Evolutionary conservation across 176 grass and related monocot species (phyloP).

Genomic region (Eleusine coracana): DNA sequence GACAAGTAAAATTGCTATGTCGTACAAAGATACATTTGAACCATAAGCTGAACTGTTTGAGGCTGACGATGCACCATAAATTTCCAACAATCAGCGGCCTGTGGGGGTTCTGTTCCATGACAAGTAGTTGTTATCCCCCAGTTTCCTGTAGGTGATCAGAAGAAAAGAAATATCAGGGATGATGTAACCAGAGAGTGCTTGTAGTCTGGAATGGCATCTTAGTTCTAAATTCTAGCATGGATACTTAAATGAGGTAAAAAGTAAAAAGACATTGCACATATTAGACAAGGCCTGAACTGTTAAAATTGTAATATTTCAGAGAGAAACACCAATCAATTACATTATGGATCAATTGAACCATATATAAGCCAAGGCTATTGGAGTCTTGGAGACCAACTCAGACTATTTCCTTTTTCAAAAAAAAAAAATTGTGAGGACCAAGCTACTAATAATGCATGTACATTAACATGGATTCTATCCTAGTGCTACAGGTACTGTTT

Average conservation of each 20-base stretch:
- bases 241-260: neutral
- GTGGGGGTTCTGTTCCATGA: conserved; percentile 77
- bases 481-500: neutral
- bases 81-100: conserved; percentile 39
- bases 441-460: neutral
- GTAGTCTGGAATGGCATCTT: neutral
- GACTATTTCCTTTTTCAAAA: neutral
- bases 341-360: neutral
- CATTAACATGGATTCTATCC: too few species aligned
- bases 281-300: neutral
- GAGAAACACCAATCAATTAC: neutral
- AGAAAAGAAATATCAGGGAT: conserved; percentile 26
- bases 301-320: neutral
- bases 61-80: conserved; percentile 27
- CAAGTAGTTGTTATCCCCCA: conserved; percentile 76
- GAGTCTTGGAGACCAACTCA: neutral
- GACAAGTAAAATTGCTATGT: conserved; percentile 41
- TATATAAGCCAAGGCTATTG: neutral
- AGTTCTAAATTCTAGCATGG: neutral
- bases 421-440: neutral
- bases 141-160: conserved; percentile 57
- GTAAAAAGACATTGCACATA: neutral
- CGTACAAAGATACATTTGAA: conserved; percentile 57
- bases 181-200: neutral
- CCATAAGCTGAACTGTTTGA: conserved; percentile 16